Evolutionary conservation across 148 eudicot genomes (phyloP).

Genomic region (Hydrangea macrophylla): DNA sequence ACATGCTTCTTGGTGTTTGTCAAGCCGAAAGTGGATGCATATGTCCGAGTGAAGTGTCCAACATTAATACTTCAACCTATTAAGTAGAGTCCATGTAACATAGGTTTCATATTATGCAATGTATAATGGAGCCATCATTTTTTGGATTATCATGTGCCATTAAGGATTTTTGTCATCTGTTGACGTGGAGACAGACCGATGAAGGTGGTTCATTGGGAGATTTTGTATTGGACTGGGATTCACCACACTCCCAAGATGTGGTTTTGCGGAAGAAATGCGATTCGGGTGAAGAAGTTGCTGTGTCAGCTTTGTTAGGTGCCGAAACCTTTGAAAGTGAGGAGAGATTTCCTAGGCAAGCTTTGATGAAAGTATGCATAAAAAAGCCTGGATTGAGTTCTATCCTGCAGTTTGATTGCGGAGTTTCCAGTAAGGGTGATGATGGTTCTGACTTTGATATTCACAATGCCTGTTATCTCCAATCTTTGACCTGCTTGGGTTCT

Average conservation of each 20-base stretch:
- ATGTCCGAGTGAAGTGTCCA: too few species aligned
- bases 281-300: constrained; percentile 77
- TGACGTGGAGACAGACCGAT: constrained; percentile 38
- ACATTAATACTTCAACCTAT: too few species aligned
- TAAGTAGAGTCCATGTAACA: too few species aligned
- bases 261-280: constrained; percentile 63
- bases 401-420: constrained; percentile 69
- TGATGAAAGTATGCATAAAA: constrained; percentile 75
- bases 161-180: background rate
- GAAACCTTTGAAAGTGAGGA: constrained; percentile 17
- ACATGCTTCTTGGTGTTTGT: too few species aligned
- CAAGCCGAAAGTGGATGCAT: too few species aligned
- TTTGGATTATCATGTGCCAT: background rate
- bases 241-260: constrained; percentile 57
- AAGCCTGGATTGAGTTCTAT: constrained; percentile 77
- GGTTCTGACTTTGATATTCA: constrained; percentile 39
- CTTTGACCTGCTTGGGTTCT: constrained; percentile 32
- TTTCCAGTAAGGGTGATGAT: constrained; percentile 21
- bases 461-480: constrained; percentile 49
- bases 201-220: constrained; percentile 57
- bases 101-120: background rate
- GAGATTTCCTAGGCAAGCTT: constrained; percentile 41
- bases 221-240: constrained; percentile 73
- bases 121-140: background rate
- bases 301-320: constrained; percentile 71